These are phyloP conservation scores for Diaporthe citrichinensis DNA, from an alignment of 2,329 filamentous ascomycete species.

Conservation along the genomic window DNA sequence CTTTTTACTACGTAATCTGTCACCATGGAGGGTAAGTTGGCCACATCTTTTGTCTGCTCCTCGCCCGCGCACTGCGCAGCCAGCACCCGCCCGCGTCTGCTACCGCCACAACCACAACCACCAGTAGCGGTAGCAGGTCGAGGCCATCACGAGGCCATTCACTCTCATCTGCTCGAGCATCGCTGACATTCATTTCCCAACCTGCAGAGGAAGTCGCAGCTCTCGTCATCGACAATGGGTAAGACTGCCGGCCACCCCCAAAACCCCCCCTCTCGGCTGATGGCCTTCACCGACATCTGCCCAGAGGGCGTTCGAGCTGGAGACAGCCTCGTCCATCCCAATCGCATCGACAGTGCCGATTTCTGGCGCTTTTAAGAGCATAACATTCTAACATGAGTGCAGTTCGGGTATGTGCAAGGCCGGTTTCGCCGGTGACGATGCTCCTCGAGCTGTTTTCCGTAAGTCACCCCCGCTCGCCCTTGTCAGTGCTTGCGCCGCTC, in stretches of 20 bases:
- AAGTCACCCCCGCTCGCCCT: slow-evolving; percentile 72
- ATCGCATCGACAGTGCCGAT: background rate
- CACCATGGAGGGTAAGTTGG: slow-evolving; percentile 69
- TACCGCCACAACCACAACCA: slow-evolving; percentile 3
- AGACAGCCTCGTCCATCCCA: slow-evolving; percentile 17
- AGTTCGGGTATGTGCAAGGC: slow-evolving; percentile 99
- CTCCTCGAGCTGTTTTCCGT: slow-evolving; percentile 99
- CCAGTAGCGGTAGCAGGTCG: slow-evolving; percentile 32
- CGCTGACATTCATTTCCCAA: slow-evolving; percentile 59
- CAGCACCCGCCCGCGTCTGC: slow-evolving; percentile 40
- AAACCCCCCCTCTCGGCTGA: slow-evolving; percentile 41
- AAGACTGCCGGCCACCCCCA: slow-evolving; percentile 68
- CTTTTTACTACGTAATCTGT: slow-evolving; percentile 58
- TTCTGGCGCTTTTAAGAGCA: slow-evolving; percentile 3
- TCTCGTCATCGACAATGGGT: slow-evolving; percentile 99
- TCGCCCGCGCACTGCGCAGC: slow-evolving; percentile 39
- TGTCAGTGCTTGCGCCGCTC: slow-evolving; percentile 31
- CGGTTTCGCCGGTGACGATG: slow-evolving; percentile 99
- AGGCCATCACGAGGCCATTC: slow-evolving; percentile 35
- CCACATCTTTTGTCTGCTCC: slow-evolving; percentile 49
- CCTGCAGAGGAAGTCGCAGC: slow-evolving; percentile 98
- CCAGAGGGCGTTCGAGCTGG: slow-evolving; percentile 31
- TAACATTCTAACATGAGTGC: slow-evolving; percentile 57
- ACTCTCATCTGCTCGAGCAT: slow-evolving; percentile 41
- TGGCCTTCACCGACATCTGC: slow-evolving; percentile 53